Evolutionary conservation across 2,329 filamentous ascomycete species (phyloP), one percentile per base, ranked within the genome.

Genomic region (Aspergillus versicolor): DNA sequence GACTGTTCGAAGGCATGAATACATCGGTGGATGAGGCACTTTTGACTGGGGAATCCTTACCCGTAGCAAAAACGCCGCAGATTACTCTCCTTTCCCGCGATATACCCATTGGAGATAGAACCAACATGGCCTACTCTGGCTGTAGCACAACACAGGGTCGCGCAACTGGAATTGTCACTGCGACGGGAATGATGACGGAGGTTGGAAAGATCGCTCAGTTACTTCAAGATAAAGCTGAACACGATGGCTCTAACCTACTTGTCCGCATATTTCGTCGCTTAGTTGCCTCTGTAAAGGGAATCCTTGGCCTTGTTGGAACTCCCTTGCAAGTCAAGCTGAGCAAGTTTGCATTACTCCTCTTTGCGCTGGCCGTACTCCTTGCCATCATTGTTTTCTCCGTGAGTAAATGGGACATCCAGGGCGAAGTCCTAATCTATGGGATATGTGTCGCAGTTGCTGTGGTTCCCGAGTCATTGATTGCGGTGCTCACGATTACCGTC

Each of bases 301-400:
- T 82, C 11, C 79, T 84, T 63, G 83, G 82, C 6, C 73, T 77
- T 43, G 71, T 78, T 22, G 91, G 91, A 49, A 96, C 92, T 1
- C 92, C 92, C 0, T 79, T 96, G 45, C 91, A 95, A 76, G 87
- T 88, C 63, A 93, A 90, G 68, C 81, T 96, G 51, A 91, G 89
- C 76, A 91, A 92, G 74, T 88, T 96, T 67, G 91, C 92, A 27
- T 86, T 94, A 43, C 71, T 91, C 3, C 83, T 96, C 2, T 95
- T 96, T 68, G 86, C 81, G 46, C 83, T 91, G 50, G 92, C 84
- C 5, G 79, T 87, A 42, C 64, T 87, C 9, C 77, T 85, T 45
- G 83, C 84, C 11, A 83, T 87, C 63, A 85, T 87, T 63, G 83
- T 87, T 21, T 82, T 86, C 61, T 84, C 81, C 2, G 83, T 83